Evolutionary conservation across 805 yeast genomes (phyloP).

Genomic region (Millerozyma acaciae): DNA sequence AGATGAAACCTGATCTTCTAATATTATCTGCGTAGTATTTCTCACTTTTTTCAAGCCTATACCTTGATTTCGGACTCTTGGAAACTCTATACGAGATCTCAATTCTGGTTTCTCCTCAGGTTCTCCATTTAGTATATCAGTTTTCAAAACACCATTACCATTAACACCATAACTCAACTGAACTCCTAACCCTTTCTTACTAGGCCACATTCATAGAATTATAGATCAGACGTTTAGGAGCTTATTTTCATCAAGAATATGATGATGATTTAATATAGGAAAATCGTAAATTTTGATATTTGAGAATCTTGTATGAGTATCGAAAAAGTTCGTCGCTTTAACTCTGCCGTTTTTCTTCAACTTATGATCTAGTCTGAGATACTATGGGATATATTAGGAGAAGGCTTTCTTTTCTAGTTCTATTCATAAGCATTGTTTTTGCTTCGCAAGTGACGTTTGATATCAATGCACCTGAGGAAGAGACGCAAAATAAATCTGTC

Average conservation of each 20-base stretch:
- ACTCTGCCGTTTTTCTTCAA: too few relatives aligned
- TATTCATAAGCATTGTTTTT: too few relatives aligned
- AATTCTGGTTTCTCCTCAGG: conserved; percentile 1
- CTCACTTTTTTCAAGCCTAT: conserved; percentile 11
- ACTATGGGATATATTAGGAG: too few relatives aligned
- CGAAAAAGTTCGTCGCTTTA: background rate
- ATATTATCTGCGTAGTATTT: conserved; percentile 6
- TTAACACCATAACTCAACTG: conserved; percentile 42
- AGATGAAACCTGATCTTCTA: conserved; percentile 6
- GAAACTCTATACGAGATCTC: conserved; percentile 18
- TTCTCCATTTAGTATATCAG: conserved; percentile 1
- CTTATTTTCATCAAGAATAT: background rate
- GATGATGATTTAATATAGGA: too few relatives aligned
- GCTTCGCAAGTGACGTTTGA: conserved; percentile 21
- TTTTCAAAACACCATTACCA: conserved; percentile 26
- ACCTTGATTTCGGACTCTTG: conserved; percentile 20
- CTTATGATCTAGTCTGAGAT: too few relatives aligned
- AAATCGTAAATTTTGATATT: too few relatives aligned
- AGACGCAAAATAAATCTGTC: conserved; percentile 35
- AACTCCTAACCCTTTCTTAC: conserved; percentile 32
- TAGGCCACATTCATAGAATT: conserved; percentile 33
- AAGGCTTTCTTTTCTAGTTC: too few relatives aligned
- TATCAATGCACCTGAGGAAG: conserved; percentile 55
- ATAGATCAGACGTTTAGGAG: background rate
- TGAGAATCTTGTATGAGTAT: background rate